phyloP scores from a whole-genome alignment of 139 green algal species.

The Picocystis salinarum region DNA sequence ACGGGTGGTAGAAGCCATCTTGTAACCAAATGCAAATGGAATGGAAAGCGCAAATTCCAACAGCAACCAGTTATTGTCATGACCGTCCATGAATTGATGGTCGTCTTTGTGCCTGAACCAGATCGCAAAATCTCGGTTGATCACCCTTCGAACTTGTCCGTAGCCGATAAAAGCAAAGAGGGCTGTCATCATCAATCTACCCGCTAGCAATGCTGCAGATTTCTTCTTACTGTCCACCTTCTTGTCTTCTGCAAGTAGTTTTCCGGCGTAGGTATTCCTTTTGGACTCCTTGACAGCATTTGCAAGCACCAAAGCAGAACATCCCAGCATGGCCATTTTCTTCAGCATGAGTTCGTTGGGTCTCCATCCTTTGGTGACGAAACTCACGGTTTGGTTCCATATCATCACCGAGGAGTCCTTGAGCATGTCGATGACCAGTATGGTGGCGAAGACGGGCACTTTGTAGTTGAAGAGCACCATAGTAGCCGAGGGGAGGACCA shows the following conservation, averaged over 20 bases:
- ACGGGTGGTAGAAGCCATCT: too few relatives aligned
- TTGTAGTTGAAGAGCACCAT: constrained; percentile 11
- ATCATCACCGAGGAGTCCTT: constrained; percentile 13
- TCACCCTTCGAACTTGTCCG: constrained; percentile 11
- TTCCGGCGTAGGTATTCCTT: constrained; percentile 9
- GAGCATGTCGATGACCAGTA: constrained; percentile 14
- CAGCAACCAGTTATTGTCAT: constrained; percentile 41
- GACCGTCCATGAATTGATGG: too few relatives aligned
- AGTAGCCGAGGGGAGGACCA: constrained; percentile 23
- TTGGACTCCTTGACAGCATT: constrained; percentile 11
- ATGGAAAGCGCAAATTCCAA: constrained; percentile 25
- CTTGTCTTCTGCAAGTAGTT: constrained; percentile 13
- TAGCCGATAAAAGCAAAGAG: constrained; percentile 24
- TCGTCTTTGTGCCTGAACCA: neutral
- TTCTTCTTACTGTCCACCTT: constrained; percentile 7
- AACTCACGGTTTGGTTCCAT: constrained; percentile 4
- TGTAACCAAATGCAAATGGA: constrained; percentile 28
- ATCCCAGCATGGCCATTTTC: constrained; percentile 27
- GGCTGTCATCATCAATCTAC: constrained; percentile 15
- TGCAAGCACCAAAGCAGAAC: constrained; percentile 19
- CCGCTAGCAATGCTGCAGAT: constrained; percentile 21
- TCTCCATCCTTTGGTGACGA: constrained; percentile 8
- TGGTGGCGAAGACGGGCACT: constrained; percentile 6
- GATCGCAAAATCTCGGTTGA: constrained; percentile 9
- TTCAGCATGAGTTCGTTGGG: constrained; percentile 31